Percentiles rank a stretch among this genome's conserved stretches.
phyloP scores from a whole-genome alignment of 2,329 filamentous ascomycete species.

The Anthostomella pinea region DNA sequence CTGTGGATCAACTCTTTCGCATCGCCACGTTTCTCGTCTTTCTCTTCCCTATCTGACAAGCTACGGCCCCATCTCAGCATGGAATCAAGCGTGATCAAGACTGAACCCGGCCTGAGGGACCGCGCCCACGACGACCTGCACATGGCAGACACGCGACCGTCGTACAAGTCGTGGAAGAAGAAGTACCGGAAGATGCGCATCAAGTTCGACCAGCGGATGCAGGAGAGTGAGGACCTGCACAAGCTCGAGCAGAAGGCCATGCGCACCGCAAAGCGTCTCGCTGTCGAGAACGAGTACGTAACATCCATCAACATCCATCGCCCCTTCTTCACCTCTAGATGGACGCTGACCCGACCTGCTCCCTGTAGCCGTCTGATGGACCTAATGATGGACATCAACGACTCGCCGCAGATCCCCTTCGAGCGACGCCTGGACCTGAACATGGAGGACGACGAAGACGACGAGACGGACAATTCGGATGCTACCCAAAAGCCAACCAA shows the following conservation, averaged over 20 bases:
- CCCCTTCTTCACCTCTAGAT: slow-evolving; percentile 7
- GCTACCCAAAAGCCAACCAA: slow-evolving; percentile 40
- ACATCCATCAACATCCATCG: slow-evolving; percentile 15
- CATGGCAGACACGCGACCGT: slow-evolving; percentile 45
- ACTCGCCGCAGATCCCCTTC: slow-evolving; percentile 71
- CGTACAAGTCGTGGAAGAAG: slow-evolving; percentile 75
- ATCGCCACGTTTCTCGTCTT: not conserved
- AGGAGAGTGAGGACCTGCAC: slow-evolving; percentile 78
- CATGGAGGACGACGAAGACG: slow-evolving; percentile 40
- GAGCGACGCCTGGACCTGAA: slow-evolving; percentile 72
- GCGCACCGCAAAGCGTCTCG: slow-evolving; percentile 76
- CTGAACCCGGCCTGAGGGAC: slow-evolving; percentile 32
- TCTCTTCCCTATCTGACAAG: not conserved
- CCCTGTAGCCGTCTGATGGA: slow-evolving; percentile 75
- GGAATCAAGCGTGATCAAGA: slow-evolving; percentile 27
- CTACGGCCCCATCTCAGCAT: slow-evolving; percentile 14
- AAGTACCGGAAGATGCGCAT: slow-evolving; percentile 93
- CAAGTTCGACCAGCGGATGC: slow-evolving; percentile 73
- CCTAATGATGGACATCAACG: slow-evolving; percentile 85
- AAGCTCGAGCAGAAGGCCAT: slow-evolving; percentile 77
- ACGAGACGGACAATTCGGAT: slow-evolving; percentile 41
- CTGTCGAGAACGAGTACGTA: slow-evolving; percentile 87
- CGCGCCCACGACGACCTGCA: slow-evolving; percentile 32
- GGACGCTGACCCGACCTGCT: slow-evolving; percentile 7
- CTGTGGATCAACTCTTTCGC: slow-evolving; percentile 1